Evolutionary conservation across 1,284 basidiomycete genomes (phyloP).

Genomic region (Puccinia horiana): DNA sequence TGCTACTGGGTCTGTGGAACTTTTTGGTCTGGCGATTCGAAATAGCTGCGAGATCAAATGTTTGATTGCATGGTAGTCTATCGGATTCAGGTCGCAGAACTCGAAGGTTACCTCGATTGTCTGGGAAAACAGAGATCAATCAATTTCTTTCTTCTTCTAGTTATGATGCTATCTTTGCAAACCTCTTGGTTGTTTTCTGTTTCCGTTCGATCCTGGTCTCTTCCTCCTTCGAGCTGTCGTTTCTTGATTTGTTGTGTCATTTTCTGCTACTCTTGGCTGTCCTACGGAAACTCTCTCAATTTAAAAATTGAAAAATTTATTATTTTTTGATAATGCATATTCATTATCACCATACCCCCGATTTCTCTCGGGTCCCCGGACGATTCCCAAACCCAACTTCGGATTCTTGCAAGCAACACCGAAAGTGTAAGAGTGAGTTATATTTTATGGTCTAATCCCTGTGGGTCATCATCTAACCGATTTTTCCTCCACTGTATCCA

Average conservation of each 20-base stretch:
- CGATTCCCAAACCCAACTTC: background rate
- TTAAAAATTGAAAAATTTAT: too few species aligned
- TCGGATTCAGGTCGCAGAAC: conserved; percentile 39
- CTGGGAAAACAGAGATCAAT: background rate
- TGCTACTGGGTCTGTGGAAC: background rate
- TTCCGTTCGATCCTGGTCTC: background rate
- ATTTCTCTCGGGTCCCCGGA: background rate
- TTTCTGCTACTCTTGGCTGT: background rate
- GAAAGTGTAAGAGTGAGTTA: background rate
- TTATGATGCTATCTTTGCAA: background rate
- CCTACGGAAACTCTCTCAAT: too few species aligned
- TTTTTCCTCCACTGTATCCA: background rate
- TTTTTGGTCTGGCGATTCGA: conserved; percentile 16
- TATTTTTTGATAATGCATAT: background rate
- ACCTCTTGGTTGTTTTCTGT: background rate
- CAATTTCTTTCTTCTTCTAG: background rate
- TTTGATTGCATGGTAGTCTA: conserved; percentile 46
- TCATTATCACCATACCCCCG: background rate
- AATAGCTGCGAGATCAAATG: conserved; percentile 44
- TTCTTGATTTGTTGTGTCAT: conserved; percentile 14
- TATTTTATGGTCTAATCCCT: background rate
- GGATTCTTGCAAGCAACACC: background rate
- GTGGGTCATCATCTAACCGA: background rate
- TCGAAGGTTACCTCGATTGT: conserved; percentile 47
- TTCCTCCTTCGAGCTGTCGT: background rate